Evolutionary conservation across 345 rosid genomes (phyloP).

Genomic region (Physaria fendleri): DNA sequence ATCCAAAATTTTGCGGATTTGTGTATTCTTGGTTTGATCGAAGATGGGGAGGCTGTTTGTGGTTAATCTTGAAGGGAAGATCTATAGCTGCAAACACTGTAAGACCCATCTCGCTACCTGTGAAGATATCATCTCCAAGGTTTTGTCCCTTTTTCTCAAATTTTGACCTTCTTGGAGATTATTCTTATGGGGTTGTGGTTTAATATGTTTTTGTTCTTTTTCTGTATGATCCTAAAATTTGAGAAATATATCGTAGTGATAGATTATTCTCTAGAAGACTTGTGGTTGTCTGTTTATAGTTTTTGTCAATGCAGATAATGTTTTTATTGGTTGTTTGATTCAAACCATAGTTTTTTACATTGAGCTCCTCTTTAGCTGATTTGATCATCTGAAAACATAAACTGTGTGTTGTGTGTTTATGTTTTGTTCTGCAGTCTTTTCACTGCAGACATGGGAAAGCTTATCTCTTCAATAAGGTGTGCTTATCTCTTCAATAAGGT

Average conservation of each 20-base stretch:
- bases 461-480: constrained; percentile 96
- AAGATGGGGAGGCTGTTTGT: constrained; percentile 89
- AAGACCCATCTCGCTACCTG: constrained; percentile 75
- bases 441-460: constrained; percentile 91
- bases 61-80: constrained; percentile 83
- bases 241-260: not conserved
- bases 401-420: not conserved
- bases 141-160: constrained; percentile 13
- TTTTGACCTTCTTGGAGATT: not conserved
- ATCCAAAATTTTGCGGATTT: no score
- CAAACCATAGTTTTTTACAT: not conserved
- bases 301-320: not conserved
- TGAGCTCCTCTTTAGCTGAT: not conserved
- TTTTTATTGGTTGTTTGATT: not conserved
- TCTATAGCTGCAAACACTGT: constrained; percentile 94
- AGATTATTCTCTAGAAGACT: not conserved
- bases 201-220: not conserved
- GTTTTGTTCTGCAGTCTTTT: constrained; percentile 67
- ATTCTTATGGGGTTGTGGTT: not conserved
- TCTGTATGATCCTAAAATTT: constrained; percentile 3
- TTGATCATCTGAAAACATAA: not conserved
- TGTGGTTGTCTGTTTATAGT: constrained; percentile 9
- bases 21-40: not conserved
- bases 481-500: constrained; percentile 73
- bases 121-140: constrained; percentile 84